These are phyloP conservation scores for Annulohypoxylon moriforme DNA, from an alignment of 495 filamentous ascomycete genomes.

Conservation along the genomic window DNA sequence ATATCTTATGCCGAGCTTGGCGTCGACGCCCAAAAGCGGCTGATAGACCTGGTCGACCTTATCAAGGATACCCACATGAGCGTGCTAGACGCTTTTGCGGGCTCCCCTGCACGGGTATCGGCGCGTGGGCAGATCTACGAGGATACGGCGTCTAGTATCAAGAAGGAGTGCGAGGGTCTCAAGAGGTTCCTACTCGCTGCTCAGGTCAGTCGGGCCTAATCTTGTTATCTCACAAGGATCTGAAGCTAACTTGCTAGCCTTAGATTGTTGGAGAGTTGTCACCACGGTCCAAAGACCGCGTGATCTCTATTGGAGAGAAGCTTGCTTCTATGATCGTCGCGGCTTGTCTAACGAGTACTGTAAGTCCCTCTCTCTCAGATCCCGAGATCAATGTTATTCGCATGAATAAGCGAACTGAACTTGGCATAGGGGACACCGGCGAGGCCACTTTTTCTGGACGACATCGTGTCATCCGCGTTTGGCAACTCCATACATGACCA, in stretches of 20 bases:
- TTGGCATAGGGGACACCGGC: conserved; percentile 47
- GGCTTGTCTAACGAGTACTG: conserved; percentile 49
- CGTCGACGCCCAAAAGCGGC: conserved; percentile 38
- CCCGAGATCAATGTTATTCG: neutral
- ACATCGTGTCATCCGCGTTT: conserved; percentile 52
- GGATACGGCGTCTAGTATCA: conserved; percentile 41
- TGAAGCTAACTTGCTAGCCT: conserved; percentile 18
- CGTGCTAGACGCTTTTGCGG: conserved; percentile 36
- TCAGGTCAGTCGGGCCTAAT: conserved; percentile 45
- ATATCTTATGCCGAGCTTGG: conserved; percentile 48
- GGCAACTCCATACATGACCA: conserved; percentile 46
- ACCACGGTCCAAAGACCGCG: conserved; percentile 50
- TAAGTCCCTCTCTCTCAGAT: conserved; percentile 42
- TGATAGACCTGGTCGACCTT: conserved; percentile 49
- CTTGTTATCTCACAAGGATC: neutral
- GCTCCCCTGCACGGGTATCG: conserved; percentile 12
- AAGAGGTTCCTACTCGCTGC: conserved; percentile 50
- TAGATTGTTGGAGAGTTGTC: conserved; percentile 56
- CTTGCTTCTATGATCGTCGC: conserved; percentile 52
- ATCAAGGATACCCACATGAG: conserved; percentile 52
- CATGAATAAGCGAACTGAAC: conserved; percentile 10
- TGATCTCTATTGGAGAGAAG: conserved; percentile 54
- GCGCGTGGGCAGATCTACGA: conserved; percentile 33
- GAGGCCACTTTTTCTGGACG: conserved; percentile 49
- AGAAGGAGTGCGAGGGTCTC: conserved; percentile 52